Evolutionary conservation across 2,329 filamentous ascomycete species (phyloP).

Genomic region (Colletotrichum sp.): DNA sequence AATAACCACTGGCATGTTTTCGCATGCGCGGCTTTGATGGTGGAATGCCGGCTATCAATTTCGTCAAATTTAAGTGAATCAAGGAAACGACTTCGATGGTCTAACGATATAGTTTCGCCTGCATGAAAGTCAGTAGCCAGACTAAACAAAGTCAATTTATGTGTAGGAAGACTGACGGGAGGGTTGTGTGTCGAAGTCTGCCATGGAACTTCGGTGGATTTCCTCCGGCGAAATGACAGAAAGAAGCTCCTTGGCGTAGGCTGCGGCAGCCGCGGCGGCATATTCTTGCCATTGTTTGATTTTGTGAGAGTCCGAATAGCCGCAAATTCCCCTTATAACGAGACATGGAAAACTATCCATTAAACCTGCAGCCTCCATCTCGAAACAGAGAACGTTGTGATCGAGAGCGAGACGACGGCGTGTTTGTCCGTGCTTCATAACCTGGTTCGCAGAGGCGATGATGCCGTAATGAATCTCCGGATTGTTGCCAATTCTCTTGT

Average conservation of each 20-base stretch:
- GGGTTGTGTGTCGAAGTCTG: rapidly evolving
- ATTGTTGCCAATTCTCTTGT: too few relatives aligned
- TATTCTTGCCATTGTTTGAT: conserved; percentile 38
- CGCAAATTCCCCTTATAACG: conserved; percentile 38
- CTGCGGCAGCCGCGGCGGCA: conserved; percentile 34
- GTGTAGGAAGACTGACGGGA: not conserved
- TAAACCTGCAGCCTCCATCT: conserved; percentile 32
- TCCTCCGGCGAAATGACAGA: not conserved
- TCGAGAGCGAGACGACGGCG: not conserved
- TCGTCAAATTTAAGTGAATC: conserved; percentile 39
- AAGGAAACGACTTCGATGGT: conserved; percentile 8
- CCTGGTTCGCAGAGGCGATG: conserved; percentile 15
- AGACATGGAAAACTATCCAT: conserved; percentile 32
- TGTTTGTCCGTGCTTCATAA: conserved; percentile 18
- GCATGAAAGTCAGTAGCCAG: not conserved
- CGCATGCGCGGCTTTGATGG: conserved; percentile 37
- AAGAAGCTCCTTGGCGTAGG: conserved; percentile 19
- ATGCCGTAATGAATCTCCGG: conserved; percentile 20
- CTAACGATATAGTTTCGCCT: not conserved
- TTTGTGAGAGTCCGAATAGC: conserved; percentile 43
- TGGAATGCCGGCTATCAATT: conserved; percentile 38
- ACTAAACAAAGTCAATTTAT: too few relatives aligned
- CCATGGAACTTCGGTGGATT: not conserved
- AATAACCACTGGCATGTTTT: conserved; percentile 47
- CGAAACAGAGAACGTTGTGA: conserved; percentile 23